Evolutionary conservation across 2,329 filamentous ascomycete genomes (phyloP), one percentile per base, ranked within the genome.

Genomic region (Xylariales sp.): DNA sequence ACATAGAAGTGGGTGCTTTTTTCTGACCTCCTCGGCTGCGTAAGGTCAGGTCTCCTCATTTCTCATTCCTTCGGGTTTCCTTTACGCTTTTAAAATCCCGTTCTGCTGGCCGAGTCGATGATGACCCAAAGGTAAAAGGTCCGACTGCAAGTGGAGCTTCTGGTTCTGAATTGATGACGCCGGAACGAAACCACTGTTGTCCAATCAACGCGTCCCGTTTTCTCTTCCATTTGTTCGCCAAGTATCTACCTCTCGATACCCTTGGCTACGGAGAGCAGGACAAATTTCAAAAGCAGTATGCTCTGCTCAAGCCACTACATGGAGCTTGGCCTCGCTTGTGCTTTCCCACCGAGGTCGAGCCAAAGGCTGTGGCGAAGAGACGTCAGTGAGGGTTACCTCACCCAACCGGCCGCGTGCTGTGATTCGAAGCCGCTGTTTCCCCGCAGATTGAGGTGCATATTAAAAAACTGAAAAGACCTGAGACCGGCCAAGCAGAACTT

Each of bases 391-490:
- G 36, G 30, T 64, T 63, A 55, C 61, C 64, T 61, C 49, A 28
- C 39, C 56, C 58, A 18, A 55, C 39, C 60, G 68, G 64, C 65
- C 60, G 70, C 76, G 75, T 74, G 74, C 64, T 69, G 68, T 70
- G 58, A 73, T 74, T 79, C 76, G 78, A 82, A 87, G 79, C 86
- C 85, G 85, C 77, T 81, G 84, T 74, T 78, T 82, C 81, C 78
- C 78, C 76, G 79, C 77, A 80, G 82, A 69, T 78, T 87, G 83
- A 87, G 78, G 85, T 82, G 78, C 75, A 79, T 74, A 79, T 65
- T 65, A 41, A 79, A 85, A 75, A 87, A 91, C 89, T 91, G 89
- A 91, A 91, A 92, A 92, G 89, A 92, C 86, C 90, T 92, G 90
- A 92, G 84, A 83, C 83, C 76, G 67, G 73, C 73, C 66, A 64